Percentiles rank a stretch among this genome's conserved stretches.
Evolutionary conservation across 2,329 filamentous ascomycete genomes (phyloP).

Genomic region (Septoria linicola): DNA sequence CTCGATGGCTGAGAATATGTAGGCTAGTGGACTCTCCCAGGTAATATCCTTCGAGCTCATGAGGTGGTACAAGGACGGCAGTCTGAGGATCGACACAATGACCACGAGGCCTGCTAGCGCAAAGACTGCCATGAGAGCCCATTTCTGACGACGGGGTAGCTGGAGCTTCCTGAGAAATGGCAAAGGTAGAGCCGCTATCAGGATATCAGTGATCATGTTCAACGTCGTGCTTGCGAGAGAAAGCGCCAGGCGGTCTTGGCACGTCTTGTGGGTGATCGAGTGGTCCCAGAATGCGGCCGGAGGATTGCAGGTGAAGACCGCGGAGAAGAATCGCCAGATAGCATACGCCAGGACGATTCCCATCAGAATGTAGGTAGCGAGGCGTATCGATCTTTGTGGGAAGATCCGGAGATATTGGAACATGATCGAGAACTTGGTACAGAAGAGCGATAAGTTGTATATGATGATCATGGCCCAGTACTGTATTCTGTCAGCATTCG

Average conservation of each 20-base stretch:
- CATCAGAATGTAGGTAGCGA: conserved; percentile 32
- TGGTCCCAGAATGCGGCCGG: conserved; percentile 41
- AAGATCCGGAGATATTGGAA: conserved; percentile 51
- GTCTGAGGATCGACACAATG: conserved; percentile 35
- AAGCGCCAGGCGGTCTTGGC: conserved; percentile 14
- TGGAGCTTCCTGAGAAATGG: conserved; percentile 37
- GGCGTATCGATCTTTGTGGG: conserved; percentile 40
- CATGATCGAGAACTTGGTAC: conserved; percentile 48
- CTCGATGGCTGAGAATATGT: conserved; percentile 39
- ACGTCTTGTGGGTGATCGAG: conserved; percentile 15
- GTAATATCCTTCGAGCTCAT: conserved; percentile 30
- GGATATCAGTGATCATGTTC: conserved; percentile 41
- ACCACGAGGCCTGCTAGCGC: conserved; percentile 36
- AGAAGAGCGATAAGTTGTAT: conserved; percentile 40
- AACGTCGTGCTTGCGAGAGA: conserved; percentile 37
- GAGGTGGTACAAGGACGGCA: conserved; percentile 31
- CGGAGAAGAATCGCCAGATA: conserved; percentile 38
- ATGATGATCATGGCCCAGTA: conserved; percentile 28
- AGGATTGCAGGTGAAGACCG: conserved; percentile 45
- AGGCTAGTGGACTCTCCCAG: conserved; percentile 32
- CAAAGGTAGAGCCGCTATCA: conserved; percentile 38
- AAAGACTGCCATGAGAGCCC: conserved; percentile 38
- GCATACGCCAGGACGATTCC: conserved; percentile 35
- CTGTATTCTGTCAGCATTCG: neutral
- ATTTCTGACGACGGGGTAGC: conserved; percentile 34